A percentile compares a stretch with the other conserved stretches of the same genome.
phyloP scores from a whole-genome alignment of 164 flowering plant species.

The Nelumbo lutea region DNA sequence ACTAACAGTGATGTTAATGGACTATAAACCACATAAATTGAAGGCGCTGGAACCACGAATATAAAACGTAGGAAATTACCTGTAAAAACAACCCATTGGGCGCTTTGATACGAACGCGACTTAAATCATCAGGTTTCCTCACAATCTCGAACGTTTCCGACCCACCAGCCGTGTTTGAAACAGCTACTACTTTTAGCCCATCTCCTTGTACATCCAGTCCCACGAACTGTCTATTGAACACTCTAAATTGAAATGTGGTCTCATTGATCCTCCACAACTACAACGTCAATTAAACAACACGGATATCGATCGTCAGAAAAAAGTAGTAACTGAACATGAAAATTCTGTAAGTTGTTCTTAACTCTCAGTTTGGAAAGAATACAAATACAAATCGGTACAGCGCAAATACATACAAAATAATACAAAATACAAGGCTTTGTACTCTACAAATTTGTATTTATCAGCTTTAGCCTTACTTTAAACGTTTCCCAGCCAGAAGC shows the following conservation, averaged over 20 bases:
- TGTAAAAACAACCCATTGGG: constrained; percentile 46
- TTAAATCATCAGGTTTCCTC: constrained; percentile 35
- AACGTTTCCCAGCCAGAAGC: constrained; percentile 58
- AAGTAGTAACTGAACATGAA: background rate
- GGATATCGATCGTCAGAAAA: too few relatives aligned
- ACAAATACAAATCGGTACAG: too few relatives aligned
- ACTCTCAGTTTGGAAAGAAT: too few relatives aligned
- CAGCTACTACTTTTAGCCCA: constrained; percentile 27
- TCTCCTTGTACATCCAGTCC: constrained; percentile 35
- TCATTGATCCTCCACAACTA: constrained; percentile 69
- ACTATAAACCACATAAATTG: too few relatives aligned
- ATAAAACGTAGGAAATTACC: constrained; percentile 2
- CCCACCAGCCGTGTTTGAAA: constrained; percentile 22
- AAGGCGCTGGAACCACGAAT: too few relatives aligned
- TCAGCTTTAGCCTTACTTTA: constrained; percentile 22
- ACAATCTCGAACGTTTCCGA: constrained; percentile 46
- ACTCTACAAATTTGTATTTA: background rate
- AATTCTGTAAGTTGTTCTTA: too few relatives aligned
- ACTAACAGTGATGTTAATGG: too few relatives aligned
- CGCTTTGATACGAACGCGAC: constrained; percentile 48
- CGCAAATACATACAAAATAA: too few relatives aligned
- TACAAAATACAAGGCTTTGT: too few relatives aligned
- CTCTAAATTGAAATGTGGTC: constrained; percentile 43
- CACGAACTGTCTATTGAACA: constrained; percentile 48
- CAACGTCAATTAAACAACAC: background rate